A percentile compares a stretch with the other conserved stretches of the same genome.
These are phyloP conservation scores for Glycyrrhiza uralensis DNA, from an alignment of 306 rosid species.

Conservation along the genomic window DNA sequence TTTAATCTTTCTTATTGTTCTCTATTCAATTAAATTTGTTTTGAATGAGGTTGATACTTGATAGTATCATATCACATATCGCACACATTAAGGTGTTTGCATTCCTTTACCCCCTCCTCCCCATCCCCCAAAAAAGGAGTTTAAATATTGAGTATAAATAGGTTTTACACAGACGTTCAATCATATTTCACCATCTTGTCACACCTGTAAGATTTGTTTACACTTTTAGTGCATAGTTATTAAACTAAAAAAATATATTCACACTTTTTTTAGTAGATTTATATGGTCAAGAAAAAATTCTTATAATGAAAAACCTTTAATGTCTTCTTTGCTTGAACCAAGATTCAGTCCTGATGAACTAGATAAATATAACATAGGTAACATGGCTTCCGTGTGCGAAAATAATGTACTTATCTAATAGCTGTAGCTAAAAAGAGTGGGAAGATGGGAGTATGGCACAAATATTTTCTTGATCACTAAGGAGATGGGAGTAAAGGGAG, in stretches of 20 bases:
- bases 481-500: neutral
- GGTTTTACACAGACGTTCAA: too few species aligned
- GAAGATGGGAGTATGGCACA: neutral
- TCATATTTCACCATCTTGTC: too few species aligned
- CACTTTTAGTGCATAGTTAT: too few species aligned
- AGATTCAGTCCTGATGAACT: neutral
- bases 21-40: constrained; percentile 2
- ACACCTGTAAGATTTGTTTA: too few species aligned
- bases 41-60: neutral
- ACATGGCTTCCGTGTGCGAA: neutral
- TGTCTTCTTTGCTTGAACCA: neutral
- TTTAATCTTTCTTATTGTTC: constrained; percentile 15
- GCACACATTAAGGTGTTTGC: neutral
- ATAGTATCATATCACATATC: neutral
- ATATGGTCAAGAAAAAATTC: neutral
- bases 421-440: neutral
- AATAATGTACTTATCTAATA: neutral
- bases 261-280: neutral
- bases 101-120: neutral
- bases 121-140: too few species aligned
- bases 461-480: neutral
- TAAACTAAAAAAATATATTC: too few species aligned
- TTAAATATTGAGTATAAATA: too few species aligned
- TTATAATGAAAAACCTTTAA: neutral
- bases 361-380: neutral